Conservation (phyloP, 169 alveolate genomes). For the Sarcocystis neurona region DNA sequence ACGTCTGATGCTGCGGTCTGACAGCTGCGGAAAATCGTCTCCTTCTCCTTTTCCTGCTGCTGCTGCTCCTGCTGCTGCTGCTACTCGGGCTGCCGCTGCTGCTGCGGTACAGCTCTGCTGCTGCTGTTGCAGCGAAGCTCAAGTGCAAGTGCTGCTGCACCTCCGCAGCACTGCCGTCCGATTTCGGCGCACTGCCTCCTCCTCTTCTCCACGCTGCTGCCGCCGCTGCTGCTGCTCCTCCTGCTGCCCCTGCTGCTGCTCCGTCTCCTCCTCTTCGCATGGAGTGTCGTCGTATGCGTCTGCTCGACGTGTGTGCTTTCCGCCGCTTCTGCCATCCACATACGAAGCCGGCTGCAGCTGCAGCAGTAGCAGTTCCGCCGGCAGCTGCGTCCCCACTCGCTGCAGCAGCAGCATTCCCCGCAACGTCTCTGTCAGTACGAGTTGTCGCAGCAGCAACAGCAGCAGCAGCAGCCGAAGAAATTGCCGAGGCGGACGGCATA, state of each 20-base stretch:
- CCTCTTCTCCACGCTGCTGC: background rate
- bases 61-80: background rate
- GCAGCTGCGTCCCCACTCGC: conserved; percentile 26
- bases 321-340: no score
- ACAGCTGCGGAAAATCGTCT: no score
- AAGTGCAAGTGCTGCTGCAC: no score
- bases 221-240: background rate
- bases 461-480: conserved; percentile 28
- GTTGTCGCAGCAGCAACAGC: conserved; percentile 54
- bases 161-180: no score
- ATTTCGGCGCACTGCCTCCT: background rate
- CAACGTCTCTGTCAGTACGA: conserved; percentile 26
- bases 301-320: no score
- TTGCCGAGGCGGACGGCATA: no score
- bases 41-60: no score
- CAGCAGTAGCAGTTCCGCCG: background rate
- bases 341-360: conserved; percentile 17
- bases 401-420: conserved; percentile 38
- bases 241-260: conserved; percentile 7
- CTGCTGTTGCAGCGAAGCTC: background rate
- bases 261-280: no score
- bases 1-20: no score
- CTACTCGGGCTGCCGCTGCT: conserved; percentile 37
- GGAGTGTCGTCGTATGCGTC: no score
- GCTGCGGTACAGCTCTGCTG: background rate